phyloP scores from a whole-genome alignment of 129 eudicot species.

The Tagetes patula region DNA sequence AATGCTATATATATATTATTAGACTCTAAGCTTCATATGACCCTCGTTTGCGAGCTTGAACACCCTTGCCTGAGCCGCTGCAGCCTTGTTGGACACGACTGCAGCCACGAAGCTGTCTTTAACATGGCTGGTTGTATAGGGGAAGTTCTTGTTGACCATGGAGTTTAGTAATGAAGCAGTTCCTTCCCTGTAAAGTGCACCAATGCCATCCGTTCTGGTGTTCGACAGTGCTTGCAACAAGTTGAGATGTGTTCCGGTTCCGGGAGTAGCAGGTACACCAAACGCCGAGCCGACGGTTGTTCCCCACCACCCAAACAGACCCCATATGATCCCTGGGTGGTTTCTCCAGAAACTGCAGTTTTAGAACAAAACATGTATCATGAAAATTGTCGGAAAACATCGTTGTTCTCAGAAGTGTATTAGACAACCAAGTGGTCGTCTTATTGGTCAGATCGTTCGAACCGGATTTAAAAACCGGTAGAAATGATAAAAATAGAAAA shows the following conservation, averaged over 20 bases:
- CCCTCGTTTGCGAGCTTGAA: slow-evolving; percentile 90
- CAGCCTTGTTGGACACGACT: slow-evolving; percentile 67
- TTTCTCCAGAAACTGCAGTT: slow-evolving; percentile 69
- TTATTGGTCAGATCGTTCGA: no score
- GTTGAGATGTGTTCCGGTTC: slow-evolving; percentile 40
- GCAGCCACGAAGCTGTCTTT: slow-evolving; percentile 55
- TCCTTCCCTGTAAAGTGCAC: slow-evolving; percentile 78
- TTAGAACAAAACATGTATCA: not conserved
- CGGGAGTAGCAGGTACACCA: slow-evolving; percentile 50
- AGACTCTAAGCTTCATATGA: slow-evolving; percentile 49
- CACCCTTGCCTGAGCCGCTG: slow-evolving; percentile 71
- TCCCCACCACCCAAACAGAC: slow-evolving; percentile 61
- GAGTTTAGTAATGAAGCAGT: slow-evolving; percentile 75
- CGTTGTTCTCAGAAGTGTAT: no score
- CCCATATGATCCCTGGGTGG: slow-evolving; percentile 70
- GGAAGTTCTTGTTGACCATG: slow-evolving; percentile 54
- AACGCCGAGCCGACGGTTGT: slow-evolving; percentile 57
- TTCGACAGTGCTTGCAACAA: slow-evolving; percentile 60
- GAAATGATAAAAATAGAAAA: no score
- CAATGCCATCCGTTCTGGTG: slow-evolving; percentile 61
- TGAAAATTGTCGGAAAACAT: not conserved
- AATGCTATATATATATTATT: slow-evolving; percentile 26
- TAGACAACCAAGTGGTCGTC: no score
- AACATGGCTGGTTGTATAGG: slow-evolving; percentile 72
- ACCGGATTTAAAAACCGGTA: no score